Evolutionary conservation across 805 yeast genomes (phyloP).

Genomic region (Komagataella pastoris): DNA sequence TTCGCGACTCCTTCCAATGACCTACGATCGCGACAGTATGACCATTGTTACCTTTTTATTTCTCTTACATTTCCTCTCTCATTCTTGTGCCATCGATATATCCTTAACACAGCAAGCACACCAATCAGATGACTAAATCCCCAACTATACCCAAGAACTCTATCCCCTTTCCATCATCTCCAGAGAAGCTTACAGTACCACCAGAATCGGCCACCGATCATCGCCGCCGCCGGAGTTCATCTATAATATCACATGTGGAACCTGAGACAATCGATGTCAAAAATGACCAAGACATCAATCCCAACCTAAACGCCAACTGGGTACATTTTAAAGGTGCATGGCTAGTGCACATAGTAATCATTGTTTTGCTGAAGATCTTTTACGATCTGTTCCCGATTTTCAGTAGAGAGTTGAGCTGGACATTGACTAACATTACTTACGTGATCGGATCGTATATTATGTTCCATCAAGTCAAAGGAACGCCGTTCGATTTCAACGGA

Average conservation of each 20-base stretch:
- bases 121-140: not conserved
- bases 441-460: constrained; percentile 86
- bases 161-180: constrained; percentile 19
- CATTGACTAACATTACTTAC: constrained; percentile 81
- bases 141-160: constrained; percentile 8
- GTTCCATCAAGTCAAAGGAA: constrained; percentile 95
- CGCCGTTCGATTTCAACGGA: constrained; percentile 92
- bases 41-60: not conserved
- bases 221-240: constrained; percentile 64
- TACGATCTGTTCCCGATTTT: constrained; percentile 75
- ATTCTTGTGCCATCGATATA: not conserved
- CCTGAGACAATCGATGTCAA: constrained; percentile 88
- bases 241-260: constrained; percentile 82
- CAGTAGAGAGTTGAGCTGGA: constrained; percentile 81
- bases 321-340: constrained; percentile 95
- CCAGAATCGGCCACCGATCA: constrained; percentile 21
- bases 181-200: constrained; percentile 18
- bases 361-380: constrained; percentile 57
- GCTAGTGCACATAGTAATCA: constrained; percentile 81
- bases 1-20: not conserved
- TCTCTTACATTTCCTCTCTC: not conserved
- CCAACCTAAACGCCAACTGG: constrained; percentile 93
- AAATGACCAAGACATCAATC: constrained; percentile 79
- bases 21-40: not conserved
- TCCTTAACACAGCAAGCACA: not conserved